These are phyloP conservation scores for Bipolaris oryzae DNA, from an alignment of 2,329 filamentous ascomycete species.

Conservation along the genomic window DNA sequence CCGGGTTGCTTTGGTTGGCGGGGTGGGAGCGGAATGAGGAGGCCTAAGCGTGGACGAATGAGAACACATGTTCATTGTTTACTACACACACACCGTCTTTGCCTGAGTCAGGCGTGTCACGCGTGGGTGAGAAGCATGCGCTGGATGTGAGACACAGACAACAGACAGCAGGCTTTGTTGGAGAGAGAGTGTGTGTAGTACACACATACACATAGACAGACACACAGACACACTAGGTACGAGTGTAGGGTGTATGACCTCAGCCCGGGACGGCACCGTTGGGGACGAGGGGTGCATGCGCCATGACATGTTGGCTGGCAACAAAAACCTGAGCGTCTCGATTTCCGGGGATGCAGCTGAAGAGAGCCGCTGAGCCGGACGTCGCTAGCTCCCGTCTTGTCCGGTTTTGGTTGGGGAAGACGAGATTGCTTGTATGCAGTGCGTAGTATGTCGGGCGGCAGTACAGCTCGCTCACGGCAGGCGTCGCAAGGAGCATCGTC, in stretches of 20 bases:
- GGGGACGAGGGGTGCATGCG: slow-evolving; percentile 3
- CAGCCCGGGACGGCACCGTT: background rate
- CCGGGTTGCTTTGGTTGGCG: slow-evolving; percentile 2
- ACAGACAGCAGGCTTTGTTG: too few species aligned
- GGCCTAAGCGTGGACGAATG: slow-evolving; percentile 5
- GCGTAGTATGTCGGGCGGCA: slow-evolving; percentile 3
- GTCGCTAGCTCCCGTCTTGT: slow-evolving; percentile 9
- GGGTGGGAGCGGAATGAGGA: background rate
- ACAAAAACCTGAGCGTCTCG: background rate
- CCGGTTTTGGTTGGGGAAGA: slow-evolving; percentile 5
- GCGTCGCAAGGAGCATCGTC: slow-evolving; percentile 9
- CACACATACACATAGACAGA: too few species aligned
- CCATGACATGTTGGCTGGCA: slow-evolving; percentile 6
- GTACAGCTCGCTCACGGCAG: slow-evolving; percentile 17
- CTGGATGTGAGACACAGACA: background rate
- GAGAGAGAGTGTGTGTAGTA: too few species aligned
- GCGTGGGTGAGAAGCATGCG: background rate
- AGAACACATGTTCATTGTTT: slow-evolving; percentile 4
- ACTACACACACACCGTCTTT: slow-evolving; percentile 11
- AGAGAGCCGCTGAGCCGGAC: slow-evolving; percentile 8
- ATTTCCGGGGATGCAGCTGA: background rate
- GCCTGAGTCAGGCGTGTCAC: background rate
- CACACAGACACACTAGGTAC: too few species aligned
- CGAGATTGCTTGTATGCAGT: background rate
- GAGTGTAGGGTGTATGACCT: too few species aligned